Evolutionary conservation across 441 rosid genomes (phyloP).

Genomic region (Mallotus repandus): DNA sequence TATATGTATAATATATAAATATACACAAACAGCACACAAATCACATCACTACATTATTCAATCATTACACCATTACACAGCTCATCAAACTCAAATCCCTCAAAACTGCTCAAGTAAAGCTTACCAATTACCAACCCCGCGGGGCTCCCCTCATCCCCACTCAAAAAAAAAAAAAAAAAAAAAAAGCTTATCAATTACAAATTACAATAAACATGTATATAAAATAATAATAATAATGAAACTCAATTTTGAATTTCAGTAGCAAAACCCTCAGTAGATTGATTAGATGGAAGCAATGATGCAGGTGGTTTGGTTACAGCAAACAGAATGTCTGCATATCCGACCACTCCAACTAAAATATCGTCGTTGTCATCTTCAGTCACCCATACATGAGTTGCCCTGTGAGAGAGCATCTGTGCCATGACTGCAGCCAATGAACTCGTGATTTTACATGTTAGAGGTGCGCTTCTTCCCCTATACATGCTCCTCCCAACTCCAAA

Average conservation of each 20-base stretch:
- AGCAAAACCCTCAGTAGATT: conserved; percentile 40
- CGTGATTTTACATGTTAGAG: conserved; percentile 74
- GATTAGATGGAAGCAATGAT: conserved; percentile 31
- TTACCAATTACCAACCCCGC: not conserved
- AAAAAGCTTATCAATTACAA: too few relatives aligned
- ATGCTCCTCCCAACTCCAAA: conserved; percentile 66
- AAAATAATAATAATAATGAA: not conserved
- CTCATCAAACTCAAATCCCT: not conserved
- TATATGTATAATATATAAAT: not conserved
- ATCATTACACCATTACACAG: not conserved
- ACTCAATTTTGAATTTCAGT: conserved; percentile 52
- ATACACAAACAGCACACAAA: not conserved
- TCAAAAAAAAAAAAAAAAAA: too few relatives aligned
- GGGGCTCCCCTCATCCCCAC: too few relatives aligned
- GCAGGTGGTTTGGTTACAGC: conserved; percentile 74
- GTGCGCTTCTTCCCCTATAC: conserved; percentile 92
- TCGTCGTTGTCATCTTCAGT: conserved; percentile 74
- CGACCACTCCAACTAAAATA: conserved; percentile 78
- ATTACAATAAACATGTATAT: not conserved
- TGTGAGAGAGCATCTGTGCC: conserved; percentile 96
- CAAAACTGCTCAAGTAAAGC: conserved; percentile 3
- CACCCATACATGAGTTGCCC: conserved; percentile 96
- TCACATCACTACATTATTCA: not conserved
- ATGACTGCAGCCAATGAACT: conserved; percentile 93
- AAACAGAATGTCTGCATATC: conserved; percentile 71